Base-by-base conservation (phyloP, 2,329 filamentous ascomycete species). In the Trichoderma koningii region DNA sequence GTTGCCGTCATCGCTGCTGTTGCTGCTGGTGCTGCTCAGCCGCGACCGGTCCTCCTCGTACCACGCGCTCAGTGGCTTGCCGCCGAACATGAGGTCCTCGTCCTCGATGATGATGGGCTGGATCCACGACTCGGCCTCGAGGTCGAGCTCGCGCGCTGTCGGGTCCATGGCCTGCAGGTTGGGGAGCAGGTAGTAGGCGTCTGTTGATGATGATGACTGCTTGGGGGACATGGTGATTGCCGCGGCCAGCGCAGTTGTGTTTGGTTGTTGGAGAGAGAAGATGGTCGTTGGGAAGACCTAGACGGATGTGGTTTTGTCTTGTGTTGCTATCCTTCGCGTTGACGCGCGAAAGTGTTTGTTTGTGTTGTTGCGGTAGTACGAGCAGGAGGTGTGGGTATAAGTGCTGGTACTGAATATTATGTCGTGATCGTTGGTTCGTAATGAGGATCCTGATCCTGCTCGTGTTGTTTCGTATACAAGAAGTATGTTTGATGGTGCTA, bases 31-130 rank as follows among this genome's bases (percentile, higher is more conserved):
- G 64, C 73, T 75, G 74, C 76, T 79, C 60, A 79, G 72, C 19
- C 78, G 75, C 23, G 69, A 64, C 3, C 70, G 66, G 52, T 72
- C 70, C 76, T 87, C 85, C 74, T 87, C 85, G 73, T 87, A 85
- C 84, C 84, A 86, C 17, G 80, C 76, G 73, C 83, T 84, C 48
- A 87, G 74, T 45, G 83, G 79, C 79, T 87, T 87, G 70, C 85
- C 85, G 64, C 84, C 83, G 69, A 87, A 87, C 73, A 81, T 86
- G 44, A 87, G 77, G 68, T 87, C 85, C 64, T 86, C 84, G 71
- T 87, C 85, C 64, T 87, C 84, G 70, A 87, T 87, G 55, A 82
- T 86, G 38, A 82, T 86, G 41, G 82, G 80, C 62, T 82, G 78
- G 68, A 84, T 80, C 84, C 83, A 86, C 52, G 75, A 67, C 66